Conservation (phyloP, 306 rosid species). For the Benincasa hispida region DNA sequence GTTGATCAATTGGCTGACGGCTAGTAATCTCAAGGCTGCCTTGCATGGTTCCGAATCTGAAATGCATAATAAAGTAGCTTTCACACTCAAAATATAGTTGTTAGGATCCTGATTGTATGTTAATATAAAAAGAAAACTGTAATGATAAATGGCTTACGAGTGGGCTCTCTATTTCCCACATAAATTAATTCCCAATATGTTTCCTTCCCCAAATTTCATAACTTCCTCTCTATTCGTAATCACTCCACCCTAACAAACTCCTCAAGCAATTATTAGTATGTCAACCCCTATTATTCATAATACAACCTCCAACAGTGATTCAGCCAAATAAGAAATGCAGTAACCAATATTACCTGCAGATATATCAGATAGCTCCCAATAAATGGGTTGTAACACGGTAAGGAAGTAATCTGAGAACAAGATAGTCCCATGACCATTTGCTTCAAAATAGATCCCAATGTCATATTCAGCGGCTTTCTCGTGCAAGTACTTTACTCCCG, state of each 20-base stretch:
- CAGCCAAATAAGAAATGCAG: conserved; percentile 5
- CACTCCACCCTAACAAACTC: background rate
- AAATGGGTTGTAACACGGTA: conserved; percentile 39
- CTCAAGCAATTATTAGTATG: background rate
- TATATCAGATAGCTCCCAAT: conserved; percentile 27
- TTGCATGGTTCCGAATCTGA: conserved; percentile 55
- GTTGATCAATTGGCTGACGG: conserved; percentile 67
- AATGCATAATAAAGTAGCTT: conserved; percentile 12
- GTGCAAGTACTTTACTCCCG: conserved; percentile 84
- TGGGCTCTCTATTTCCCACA: background rate
- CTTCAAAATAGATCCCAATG: conserved; percentile 91
- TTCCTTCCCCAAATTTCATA: background rate
- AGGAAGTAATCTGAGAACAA: conserved; percentile 62
- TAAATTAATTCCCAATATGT: background rate
- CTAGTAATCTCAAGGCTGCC: conserved; percentile 70
- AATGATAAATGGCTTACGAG: background rate
- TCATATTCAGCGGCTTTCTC: conserved; percentile 74
- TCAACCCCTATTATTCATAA: background rate
- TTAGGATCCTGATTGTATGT: background rate
- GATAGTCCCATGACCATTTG: conserved; percentile 95
- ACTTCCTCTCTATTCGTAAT: background rate
- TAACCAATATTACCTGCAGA: conserved; percentile 33
- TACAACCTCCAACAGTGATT: background rate
- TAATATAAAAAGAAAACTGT: background rate
- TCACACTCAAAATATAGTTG: background rate